phyloP scores from a whole-genome alignment of 2,329 filamentous ascomycete species.

The Phoma sp. region DNA sequence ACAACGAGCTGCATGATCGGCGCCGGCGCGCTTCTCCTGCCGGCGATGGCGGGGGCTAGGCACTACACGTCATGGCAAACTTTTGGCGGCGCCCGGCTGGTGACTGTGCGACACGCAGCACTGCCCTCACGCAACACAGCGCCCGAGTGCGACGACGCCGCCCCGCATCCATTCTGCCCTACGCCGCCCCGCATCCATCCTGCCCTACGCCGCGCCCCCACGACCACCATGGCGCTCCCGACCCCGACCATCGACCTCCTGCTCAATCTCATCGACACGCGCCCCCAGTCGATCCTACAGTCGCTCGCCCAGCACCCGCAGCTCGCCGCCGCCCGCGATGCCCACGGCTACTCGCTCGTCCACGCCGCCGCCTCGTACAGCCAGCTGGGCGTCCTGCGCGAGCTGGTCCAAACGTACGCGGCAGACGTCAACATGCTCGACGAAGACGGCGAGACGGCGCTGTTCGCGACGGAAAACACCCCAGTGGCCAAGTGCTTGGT shows the following conservation, averaged over 20 bases:
- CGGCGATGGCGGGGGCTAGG: constrained; percentile 9
- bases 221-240: constrained; percentile 39
- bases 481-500: constrained; percentile 81
- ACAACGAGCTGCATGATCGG: constrained; percentile 9
- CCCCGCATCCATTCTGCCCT: too few species aligned
- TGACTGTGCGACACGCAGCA: background rate
- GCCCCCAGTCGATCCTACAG: constrained; percentile 74
- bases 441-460: constrained; percentile 91
- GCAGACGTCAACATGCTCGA: constrained; percentile 84
- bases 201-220: background rate
- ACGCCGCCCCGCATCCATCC: background rate
- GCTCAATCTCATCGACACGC: constrained; percentile 75
- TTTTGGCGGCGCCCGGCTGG: background rate
- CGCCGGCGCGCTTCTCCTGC: constrained; percentile 1
- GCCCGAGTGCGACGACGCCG: constrained; percentile 10
- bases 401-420: constrained; percentile 76
- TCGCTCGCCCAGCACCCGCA: constrained; percentile 76
- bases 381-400: constrained; percentile 79
- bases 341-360: constrained; percentile 91
- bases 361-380: constrained; percentile 95
- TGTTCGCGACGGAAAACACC: constrained; percentile 87
- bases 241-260: constrained; percentile 55
- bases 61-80: constrained; percentile 24
- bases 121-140: background rate
- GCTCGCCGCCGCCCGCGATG: constrained; percentile 83